Evolutionary conservation across 1,284 basidiomycete species (phyloP), one percentile per base, ranked within the genome.

Genomic region (Coniophora puteana): DNA sequence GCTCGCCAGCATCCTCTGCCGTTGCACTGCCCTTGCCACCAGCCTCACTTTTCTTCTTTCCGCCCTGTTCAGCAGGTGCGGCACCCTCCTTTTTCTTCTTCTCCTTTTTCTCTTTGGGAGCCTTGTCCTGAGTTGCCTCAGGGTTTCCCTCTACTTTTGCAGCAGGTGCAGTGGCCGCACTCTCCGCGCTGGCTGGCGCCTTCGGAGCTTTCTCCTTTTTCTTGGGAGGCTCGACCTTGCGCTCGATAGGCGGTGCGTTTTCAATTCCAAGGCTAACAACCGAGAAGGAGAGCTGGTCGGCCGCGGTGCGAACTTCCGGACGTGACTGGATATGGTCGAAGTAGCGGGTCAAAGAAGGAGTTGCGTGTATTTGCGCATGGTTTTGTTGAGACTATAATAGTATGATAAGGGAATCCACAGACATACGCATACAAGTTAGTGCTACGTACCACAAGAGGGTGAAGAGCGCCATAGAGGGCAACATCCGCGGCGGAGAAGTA

Each of bases 261-360:
- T 78, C 75, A 30, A 93, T 65, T 58, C 94, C 84, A 49, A 96
- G 80, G 1, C 68, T 44, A 29, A 95, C 72, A 4, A 72, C 48
- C 7, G 72, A 63, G 63, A 87, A 89, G 1, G 70, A 61, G 22
- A 78, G 61, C 1, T 69, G 54, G 27, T 72, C 69, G 6, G 82
- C 77, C 2, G 74, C 71, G 44, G 69, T 65, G 24, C 76, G 71
- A 22, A 93, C 75, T 27, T 71, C 58, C 4, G 82, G 71, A 17
- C 73, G 72, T 36, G 78, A 74, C 69, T 97, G 93, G 46, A 97
- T 79, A 62, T 95, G 89, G 61, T 93, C 87, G 59, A 96, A 95
- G 74, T 94, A 95, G 39, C 94, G 89, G 33, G 89, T 88, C 35
- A 97, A 65, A 20, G 89, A 77, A 5, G 93, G 90, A 43, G 80